Percentiles rank a stretch among this genome's conserved stretches.
Evolutionary conservation across 306 rosid genomes (phyloP).

Genomic region (Prunus padus): DNA sequence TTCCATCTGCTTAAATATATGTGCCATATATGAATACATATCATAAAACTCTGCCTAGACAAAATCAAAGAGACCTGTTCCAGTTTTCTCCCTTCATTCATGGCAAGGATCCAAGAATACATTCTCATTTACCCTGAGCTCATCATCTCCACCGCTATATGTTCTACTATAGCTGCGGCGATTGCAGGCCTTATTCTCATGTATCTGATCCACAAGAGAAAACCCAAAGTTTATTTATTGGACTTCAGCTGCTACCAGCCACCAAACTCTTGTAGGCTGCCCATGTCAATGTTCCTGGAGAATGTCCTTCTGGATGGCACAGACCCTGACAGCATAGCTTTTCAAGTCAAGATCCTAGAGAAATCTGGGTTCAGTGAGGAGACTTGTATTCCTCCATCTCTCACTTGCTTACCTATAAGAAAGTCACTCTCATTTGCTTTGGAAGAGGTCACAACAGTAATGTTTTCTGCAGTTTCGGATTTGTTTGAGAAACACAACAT

Average conservation of each 20-base stretch:
- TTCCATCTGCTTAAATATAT: neutral
- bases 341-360: conserved; percentile 50
- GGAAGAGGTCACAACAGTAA: conserved; percentile 47
- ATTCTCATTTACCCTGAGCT: neutral
- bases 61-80: too few species aligned
- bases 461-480: conserved; percentile 34
- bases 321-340: conserved; percentile 44
- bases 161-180: neutral
- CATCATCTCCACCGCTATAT: neutral
- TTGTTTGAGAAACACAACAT: conserved; percentile 39
- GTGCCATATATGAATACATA: neutral
- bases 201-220: neutral
- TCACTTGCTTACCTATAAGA: conserved; percentile 37
- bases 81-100: neutral
- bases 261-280: conserved; percentile 35
- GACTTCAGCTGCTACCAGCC: conserved; percentile 46
- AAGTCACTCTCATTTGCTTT: conserved; percentile 35
- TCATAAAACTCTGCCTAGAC: neutral
- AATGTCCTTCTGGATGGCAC: conserved; percentile 19
- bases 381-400: conserved; percentile 43
- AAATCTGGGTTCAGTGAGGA: conserved; percentile 60
- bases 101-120: neutral
- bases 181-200: neutral
- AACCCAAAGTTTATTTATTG: conserved; percentile 36
- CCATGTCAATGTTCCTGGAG: conserved; percentile 48